Percentiles rank a stretch among this genome's conserved stretches.
phyloP scores from a whole-genome alignment of 2,329 filamentous ascomycete species.

The Lachnellula occidentalis region DNA sequence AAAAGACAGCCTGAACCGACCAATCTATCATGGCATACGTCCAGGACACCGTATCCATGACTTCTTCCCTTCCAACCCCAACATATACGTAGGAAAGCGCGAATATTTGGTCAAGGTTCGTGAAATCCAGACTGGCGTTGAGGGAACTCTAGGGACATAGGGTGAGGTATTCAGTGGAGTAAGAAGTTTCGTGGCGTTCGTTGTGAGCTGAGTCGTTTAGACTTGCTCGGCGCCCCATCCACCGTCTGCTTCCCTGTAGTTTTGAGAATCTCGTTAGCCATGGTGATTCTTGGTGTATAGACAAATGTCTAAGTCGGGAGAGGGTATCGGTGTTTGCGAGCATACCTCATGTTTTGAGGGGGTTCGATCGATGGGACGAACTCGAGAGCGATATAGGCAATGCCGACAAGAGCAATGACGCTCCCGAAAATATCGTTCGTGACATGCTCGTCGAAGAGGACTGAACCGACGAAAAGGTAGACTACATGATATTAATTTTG shows the following conservation, averaged over 20 bases:
- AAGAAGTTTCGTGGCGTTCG: not conserved
- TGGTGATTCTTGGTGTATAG: not conserved
- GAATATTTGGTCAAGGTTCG: not conserved
- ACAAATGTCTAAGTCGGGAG: not conserved
- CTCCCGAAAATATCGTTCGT: slow-evolving; percentile 71
- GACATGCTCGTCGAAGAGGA: slow-evolving; percentile 65
- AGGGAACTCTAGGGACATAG: slow-evolving; percentile 36
- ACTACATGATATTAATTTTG: slow-evolving; percentile 47
- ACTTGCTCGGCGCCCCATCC: slow-evolving; percentile 25
- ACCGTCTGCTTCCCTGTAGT: slow-evolving; percentile 18
- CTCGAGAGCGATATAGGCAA: slow-evolving; percentile 70
- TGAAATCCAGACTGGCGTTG: not conserved
- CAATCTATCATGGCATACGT: not conserved
- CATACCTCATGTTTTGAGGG: slow-evolving; percentile 48
- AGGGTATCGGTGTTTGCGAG: not conserved
- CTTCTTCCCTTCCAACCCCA: not conserved
- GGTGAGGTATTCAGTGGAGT: not conserved
- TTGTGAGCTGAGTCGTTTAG: slow-evolving; percentile 4
- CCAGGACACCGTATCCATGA: not conserved
- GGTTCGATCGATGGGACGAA: slow-evolving; percentile 73
- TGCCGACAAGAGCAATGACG: slow-evolving; percentile 70
- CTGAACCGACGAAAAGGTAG: slow-evolving; percentile 90
- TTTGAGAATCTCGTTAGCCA: not conserved
- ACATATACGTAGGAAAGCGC: not conserved
- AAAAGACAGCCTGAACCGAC: not conserved